phyloP scores from a whole-genome alignment of 208 protist genomes.

The Tritrichomonas foetus region DNA sequence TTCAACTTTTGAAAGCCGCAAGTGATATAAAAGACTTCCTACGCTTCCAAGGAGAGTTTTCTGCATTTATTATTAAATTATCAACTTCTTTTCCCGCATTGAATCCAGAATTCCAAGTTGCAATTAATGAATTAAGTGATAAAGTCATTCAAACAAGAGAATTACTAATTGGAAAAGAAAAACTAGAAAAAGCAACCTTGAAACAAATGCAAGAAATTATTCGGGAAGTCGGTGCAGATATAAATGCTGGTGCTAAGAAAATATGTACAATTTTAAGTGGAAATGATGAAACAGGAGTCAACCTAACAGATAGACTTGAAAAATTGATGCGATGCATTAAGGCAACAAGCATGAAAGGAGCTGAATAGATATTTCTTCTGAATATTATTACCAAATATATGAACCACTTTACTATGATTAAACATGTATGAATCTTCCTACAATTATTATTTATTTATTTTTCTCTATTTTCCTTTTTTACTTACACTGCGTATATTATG shows the following conservation, averaged over 20 bases:
- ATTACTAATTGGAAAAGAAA: background rate
- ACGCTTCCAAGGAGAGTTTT: background rate
- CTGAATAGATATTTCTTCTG: too few relatives aligned
- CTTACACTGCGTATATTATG: too few relatives aligned
- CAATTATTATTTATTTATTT: too few relatives aligned
- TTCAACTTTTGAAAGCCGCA: background rate
- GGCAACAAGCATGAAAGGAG: too few relatives aligned
- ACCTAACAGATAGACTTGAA: background rate
- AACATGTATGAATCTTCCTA: too few relatives aligned
- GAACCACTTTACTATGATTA: too few relatives aligned
- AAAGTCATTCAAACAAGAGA: background rate
- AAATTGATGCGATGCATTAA: background rate
- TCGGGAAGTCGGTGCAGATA: background rate
- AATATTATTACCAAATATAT: too few relatives aligned
- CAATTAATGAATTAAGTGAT: background rate
- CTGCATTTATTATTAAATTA: background rate
- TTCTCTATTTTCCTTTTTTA: too few relatives aligned
- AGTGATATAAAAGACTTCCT: background rate
- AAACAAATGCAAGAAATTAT: background rate
- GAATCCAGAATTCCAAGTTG: background rate
- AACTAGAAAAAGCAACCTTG: background rate
- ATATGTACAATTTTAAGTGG: background rate
- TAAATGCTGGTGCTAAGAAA: background rate
- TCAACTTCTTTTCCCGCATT: background rate
- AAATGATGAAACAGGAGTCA: background rate